These are phyloP conservation scores for Graphiopsis chlorocephala DNA, from an alignment of 2,329 filamentous ascomycete species.

Conservation along the genomic window DNA sequence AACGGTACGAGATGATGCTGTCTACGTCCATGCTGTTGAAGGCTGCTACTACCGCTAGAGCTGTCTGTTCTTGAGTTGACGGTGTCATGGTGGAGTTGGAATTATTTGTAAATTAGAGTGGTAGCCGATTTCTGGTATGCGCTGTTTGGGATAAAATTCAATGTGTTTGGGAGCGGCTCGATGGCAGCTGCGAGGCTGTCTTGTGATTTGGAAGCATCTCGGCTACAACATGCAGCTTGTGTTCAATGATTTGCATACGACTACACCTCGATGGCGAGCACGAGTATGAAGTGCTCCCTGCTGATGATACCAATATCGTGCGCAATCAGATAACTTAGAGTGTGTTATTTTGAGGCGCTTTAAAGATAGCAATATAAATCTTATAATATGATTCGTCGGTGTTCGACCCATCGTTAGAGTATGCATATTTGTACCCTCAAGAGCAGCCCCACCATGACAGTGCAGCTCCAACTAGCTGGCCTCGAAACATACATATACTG, in stretches of 20 bases:
- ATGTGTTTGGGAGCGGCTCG: background rate
- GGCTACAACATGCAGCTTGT: background rate
- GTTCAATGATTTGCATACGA: background rate
- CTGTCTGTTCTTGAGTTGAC: slow-evolving; percentile 30
- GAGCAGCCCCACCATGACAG: background rate
- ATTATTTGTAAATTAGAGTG: background rate
- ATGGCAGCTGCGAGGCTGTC: background rate
- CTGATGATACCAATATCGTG: background rate
- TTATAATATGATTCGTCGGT: background rate
- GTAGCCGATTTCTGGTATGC: background rate
- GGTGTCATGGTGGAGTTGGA: background rate
- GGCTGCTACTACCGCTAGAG: slow-evolving; percentile 29
- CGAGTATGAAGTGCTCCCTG: background rate
- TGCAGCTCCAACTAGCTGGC: background rate
- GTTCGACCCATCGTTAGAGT: background rate
- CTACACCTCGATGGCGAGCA: background rate
- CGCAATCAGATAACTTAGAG: background rate
- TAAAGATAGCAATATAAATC: background rate
- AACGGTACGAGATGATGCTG: slow-evolving; percentile 30
- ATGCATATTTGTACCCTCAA: background rate
- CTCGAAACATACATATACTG: background rate
- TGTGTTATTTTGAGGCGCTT: no score
- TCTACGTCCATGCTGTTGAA: slow-evolving; percentile 34
- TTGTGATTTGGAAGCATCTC: background rate
- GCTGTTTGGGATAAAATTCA: background rate